A percentile compares a stretch with the other conserved stretches of the same genome.
Conservation (phyloP, 225 moss, liverwort and hornwort species). For the Asterella californica region DNA sequence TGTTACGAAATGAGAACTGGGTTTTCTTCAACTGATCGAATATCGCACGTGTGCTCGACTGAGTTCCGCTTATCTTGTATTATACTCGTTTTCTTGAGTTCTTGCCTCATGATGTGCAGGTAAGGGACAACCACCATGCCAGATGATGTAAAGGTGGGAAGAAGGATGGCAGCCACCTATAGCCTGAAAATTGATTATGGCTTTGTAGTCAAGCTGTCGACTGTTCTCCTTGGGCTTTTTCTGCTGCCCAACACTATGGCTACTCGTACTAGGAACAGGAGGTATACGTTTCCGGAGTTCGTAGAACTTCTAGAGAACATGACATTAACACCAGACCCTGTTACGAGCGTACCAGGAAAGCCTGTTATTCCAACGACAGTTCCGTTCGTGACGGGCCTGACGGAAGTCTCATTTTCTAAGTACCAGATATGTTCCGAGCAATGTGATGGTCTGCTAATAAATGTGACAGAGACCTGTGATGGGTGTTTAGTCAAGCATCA, state of each 20-base stretch:
- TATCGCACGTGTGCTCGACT: neutral
- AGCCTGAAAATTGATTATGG: neutral
- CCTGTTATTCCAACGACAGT: slow-evolving; percentile 2
- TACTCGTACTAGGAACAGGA: slow-evolving; percentile 5
- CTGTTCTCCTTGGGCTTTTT: neutral
- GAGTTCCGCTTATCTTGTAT: neutral
- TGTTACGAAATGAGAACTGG: too few species aligned
- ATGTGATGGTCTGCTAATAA: slow-evolving; percentile 27
- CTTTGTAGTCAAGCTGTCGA: neutral
- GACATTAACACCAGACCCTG: neutral
- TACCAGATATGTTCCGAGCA: slow-evolving; percentile 31
- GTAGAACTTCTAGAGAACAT: neutral
- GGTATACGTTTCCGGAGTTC: slow-evolving; percentile 35
- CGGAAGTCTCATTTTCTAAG: slow-evolving; percentile 34
- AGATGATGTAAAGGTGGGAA: neutral
- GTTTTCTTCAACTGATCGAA: too few species aligned
- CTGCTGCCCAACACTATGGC: neutral
- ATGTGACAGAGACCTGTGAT: slow-evolving; percentile 24
- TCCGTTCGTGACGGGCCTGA: slow-evolving; percentile 25
- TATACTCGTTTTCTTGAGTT: neutral
- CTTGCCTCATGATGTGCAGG: neutral
- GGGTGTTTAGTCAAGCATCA: slow-evolving; percentile 24
- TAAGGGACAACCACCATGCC: neutral
- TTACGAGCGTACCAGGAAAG: neutral
- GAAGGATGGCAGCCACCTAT: neutral